These are phyloP conservation scores for Haematococcus sp. DNA, from an alignment of 139 green algal species.

Conservation along the genomic window DNA sequence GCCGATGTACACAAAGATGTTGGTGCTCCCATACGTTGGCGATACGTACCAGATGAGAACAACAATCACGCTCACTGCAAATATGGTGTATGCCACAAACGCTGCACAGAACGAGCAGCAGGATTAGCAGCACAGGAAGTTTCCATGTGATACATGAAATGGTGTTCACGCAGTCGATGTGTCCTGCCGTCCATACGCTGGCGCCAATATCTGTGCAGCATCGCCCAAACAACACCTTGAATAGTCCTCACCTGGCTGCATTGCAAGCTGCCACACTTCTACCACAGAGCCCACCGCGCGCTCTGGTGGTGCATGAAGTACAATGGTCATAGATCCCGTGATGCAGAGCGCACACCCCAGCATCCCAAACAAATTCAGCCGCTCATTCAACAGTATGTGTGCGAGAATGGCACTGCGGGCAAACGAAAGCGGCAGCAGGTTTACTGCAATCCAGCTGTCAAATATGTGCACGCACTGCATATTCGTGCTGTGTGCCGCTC, in stretches of 20 bases:
- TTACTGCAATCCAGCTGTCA: not conserved
- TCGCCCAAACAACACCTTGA: too few relatives aligned
- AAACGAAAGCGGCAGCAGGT: too few relatives aligned
- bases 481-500: too few relatives aligned
- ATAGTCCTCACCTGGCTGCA: constrained; percentile 83
- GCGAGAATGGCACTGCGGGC: constrained; percentile 84
- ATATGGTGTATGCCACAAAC: constrained; percentile 81
- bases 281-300: constrained; percentile 65
- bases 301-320: constrained; percentile 92
- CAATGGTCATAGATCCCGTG: constrained; percentile 82
- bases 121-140: too few relatives aligned
- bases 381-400: constrained; percentile 87
- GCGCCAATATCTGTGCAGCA: too few relatives aligned
- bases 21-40: constrained; percentile 60
- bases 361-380: constrained; percentile 91
- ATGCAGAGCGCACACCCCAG: constrained; percentile 93
- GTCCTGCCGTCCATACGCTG: too few relatives aligned
- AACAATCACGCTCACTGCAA: constrained; percentile 51
- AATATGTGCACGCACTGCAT: too few relatives aligned
- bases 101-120: constrained; percentile 35
- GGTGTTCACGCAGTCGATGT: too few relatives aligned
- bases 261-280: constrained; percentile 81
- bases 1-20: constrained; percentile 91
- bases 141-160: too few relatives aligned
- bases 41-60: constrained; percentile 46